phyloP scores from a whole-genome alignment of 345 rosid genomes.

The Theobroma cacao region DNA sequence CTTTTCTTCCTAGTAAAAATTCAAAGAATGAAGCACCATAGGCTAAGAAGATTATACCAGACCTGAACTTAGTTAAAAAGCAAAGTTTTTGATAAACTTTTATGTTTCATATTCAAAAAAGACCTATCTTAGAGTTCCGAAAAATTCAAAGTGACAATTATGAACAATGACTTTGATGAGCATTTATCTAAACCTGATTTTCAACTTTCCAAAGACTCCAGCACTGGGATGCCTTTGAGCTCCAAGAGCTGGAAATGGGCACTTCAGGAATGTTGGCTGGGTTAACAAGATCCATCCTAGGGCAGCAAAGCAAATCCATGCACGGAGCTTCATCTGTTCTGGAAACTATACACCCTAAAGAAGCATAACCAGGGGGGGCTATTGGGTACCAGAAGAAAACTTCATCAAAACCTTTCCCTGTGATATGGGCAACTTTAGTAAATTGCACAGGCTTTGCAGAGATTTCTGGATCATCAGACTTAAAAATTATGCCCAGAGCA shows the following conservation, averaged over 20 bases:
- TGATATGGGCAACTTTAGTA: slow-evolving; percentile 77
- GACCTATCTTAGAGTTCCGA: background rate
- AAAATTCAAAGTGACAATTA: background rate
- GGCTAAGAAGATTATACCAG: slow-evolving; percentile 1
- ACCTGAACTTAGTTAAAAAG: background rate
- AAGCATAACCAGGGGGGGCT: slow-evolving; percentile 95
- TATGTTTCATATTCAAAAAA: slow-evolving; percentile 1
- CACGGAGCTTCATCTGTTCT: slow-evolving; percentile 71
- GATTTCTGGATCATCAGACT: slow-evolving; percentile 68
- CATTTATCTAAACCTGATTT: slow-evolving; percentile 71
- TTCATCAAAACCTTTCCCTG: slow-evolving; percentile 86
- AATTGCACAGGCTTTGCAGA: slow-evolving; percentile 91
- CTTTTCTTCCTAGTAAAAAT: slow-evolving; percentile 6
- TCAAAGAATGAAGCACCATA: background rate
- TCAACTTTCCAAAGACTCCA: slow-evolving; percentile 99
- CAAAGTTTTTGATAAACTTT: background rate
- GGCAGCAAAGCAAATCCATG: slow-evolving; percentile 75
- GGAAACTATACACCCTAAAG: slow-evolving; percentile 86
- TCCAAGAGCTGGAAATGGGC: slow-evolving; percentile 77
- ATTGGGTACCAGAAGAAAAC: slow-evolving; percentile 93
- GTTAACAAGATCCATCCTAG: slow-evolving; percentile 88
- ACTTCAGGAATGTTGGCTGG: slow-evolving; percentile 74
- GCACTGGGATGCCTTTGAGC: slow-evolving; percentile 72
- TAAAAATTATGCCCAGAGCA: slow-evolving; percentile 76
- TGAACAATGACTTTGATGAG: slow-evolving; percentile 12